Percentiles rank a stretch among this genome's conserved stretches.
These are phyloP conservation scores for Globisporangium alternatum DNA, from an alignment of 352 stramenopile genomes.

Conservation along the genomic window DNA sequence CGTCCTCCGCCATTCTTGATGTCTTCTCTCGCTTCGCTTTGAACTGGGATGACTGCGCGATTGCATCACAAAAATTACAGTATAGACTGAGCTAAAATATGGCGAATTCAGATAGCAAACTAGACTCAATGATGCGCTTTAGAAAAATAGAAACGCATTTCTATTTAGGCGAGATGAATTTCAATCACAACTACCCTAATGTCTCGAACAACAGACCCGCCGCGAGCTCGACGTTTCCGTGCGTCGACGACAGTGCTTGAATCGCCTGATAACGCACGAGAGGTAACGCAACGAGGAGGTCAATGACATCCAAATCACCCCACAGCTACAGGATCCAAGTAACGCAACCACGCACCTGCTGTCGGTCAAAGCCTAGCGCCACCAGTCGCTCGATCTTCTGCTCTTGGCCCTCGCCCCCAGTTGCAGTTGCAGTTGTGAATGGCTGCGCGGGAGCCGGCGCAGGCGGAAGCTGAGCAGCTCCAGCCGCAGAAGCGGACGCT, in stretches of 20 bases:
- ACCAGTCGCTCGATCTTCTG: constrained; percentile 68
- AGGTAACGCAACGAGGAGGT: background rate
- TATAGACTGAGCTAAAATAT: background rate
- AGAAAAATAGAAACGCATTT: background rate
- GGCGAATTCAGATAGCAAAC: background rate
- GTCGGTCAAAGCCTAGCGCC: constrained; percentile 60
- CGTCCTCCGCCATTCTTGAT: constrained; percentile 25
- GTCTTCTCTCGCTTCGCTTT: background rate
- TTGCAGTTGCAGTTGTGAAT: background rate
- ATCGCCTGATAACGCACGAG: constrained; percentile 39
- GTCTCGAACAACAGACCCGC: constrained; percentile 79
- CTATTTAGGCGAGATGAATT: constrained; percentile 4
- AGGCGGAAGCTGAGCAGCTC: constrained; percentile 18
- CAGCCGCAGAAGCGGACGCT: constrained; percentile 14
- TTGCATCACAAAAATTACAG: too few species aligned
- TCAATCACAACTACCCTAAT: constrained; percentile 27
- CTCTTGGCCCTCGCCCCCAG: constrained; percentile 22
- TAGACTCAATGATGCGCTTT: background rate
- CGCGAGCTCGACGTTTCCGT: constrained; percentile 81
- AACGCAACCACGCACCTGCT: constrained; percentile 34
- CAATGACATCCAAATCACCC: background rate
- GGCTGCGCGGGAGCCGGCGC: constrained; percentile 9
- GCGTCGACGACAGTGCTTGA: constrained; percentile 63
- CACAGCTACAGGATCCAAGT: background rate
- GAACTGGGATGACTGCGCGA: background rate